phyloP scores from a whole-genome alignment of 2,329 filamentous ascomycete species.

The Arthroderma uncinatum region DNA sequence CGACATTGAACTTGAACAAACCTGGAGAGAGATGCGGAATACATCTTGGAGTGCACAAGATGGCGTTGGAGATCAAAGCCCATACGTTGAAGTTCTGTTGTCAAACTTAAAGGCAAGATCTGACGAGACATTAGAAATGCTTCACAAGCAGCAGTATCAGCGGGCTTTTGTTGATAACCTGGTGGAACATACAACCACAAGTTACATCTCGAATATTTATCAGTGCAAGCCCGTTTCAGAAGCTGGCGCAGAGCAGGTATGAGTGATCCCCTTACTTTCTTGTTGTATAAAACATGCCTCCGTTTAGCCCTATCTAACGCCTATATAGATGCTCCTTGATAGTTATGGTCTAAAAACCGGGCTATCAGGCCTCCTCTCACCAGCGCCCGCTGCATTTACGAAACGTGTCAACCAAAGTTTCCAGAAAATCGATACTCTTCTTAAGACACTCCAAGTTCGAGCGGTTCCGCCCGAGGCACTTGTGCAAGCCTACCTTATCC shows the following conservation, averaged over 20 bases:
- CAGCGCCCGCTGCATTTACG: constrained; percentile 55
- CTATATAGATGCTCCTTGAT: constrained; percentile 73
- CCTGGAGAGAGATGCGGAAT: constrained; percentile 95
- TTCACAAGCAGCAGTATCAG: constrained; percentile 88
- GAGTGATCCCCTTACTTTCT: constrained; percentile 8
- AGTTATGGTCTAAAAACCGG: constrained; percentile 58
- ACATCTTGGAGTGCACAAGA: constrained; percentile 93
- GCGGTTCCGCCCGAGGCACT: constrained; percentile 83
- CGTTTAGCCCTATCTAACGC: neutral
- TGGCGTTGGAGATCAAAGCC: constrained; percentile 82
- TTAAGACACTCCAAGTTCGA: constrained; percentile 93
- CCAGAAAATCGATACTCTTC: constrained; percentile 75
- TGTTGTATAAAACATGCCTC: neutral
- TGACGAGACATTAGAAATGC: constrained; percentile 60
- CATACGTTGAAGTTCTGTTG: constrained; percentile 75
- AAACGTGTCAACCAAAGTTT: constrained; percentile 79
- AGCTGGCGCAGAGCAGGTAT: constrained; percentile 80
- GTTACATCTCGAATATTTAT: constrained; percentile 73
- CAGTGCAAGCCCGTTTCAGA: constrained; percentile 86
- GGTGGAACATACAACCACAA: constrained; percentile 72
- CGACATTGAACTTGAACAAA: constrained; percentile 68
- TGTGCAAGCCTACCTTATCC: constrained; percentile 93
- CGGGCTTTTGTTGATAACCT: constrained; percentile 90
- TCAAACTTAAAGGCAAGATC: constrained; percentile 59
- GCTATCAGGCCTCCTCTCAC: constrained; percentile 44